Base-by-base conservation (phyloP, 176 grass and related monocot genomes). In the Ensete glaucum region DNA sequence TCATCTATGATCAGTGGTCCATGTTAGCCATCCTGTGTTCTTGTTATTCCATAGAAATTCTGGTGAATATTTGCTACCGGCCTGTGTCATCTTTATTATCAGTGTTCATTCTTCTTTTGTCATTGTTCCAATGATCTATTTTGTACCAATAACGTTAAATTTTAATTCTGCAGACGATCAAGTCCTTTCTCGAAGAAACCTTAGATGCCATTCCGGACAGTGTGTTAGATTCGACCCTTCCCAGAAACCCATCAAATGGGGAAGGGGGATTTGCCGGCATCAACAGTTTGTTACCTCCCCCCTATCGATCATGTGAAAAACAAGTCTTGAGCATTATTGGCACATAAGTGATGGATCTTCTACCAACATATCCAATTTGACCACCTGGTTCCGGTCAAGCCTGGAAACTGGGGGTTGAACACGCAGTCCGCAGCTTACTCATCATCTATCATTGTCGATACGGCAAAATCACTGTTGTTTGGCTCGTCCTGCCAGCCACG, bases 141-240 rank as follows among this genome's bases (percentile, higher is more conserved):
- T 43, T 11, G 8, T 8, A 50, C 48, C 34, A 70, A 9, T 50
- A n/a, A 50, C 6, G 43, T 54, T 73, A 67, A 56, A 73, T 77
- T 67, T 58, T 64, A 63, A 66, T 56, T 76, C 1, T 77, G 82
- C 81, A 97, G 93, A 92, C 89, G 21, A 49, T 97, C 29, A n/a
- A 86, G 78, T 82, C 84, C 63, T 96, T 96, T 82, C 74, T 97
- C 24, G 93, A 97, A 68, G 93, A 90, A 53, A 97, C 90, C 76
- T 76, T 97, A 72, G 93, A 85, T 19, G 85, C 83, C 5, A 63
- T 97, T 57, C 90, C 93, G 0, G 74, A 87, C 78, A 60, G 50
- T 67, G 85, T 92, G 50, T 83, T 97, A 74, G 90, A 97, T 59
- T 78, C 90, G 58, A 54, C 75, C 21, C 64, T 86, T 76, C 74